Evolutionary conservation across 306 rosid genomes (phyloP), one percentile per base, ranked within the genome.

Genomic region (Alnus rubra): DNA sequence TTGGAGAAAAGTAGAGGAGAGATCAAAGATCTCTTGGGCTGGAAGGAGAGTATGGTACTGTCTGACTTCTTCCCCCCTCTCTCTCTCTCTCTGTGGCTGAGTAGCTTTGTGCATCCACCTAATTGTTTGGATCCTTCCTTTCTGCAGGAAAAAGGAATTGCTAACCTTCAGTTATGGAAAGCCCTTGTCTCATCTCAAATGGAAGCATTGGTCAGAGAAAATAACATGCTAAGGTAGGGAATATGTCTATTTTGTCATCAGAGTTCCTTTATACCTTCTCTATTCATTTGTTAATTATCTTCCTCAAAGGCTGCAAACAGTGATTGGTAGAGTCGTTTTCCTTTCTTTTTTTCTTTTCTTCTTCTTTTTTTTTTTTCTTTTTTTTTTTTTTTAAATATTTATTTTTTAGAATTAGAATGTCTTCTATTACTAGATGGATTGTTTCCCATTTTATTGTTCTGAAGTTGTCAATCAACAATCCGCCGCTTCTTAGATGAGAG

Each of bases 101-200:
- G 68, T 13, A 73, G 35, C 67, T 68, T 45, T 37, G 33, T 56
- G 54, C 63, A 31, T 39, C 51, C 59, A 14, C 76, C 60, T 80
- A 64, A 35, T 30, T 74, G 67, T 52, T 75, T 67, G 75, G 45
- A 69, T 67, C 74, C 56, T 82, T 75, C 60, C 31, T 53, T 69
- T 86, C 83, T 69, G 23, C 75, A 94, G 98, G 90, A 86, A 82
- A 85, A 88, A 73, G 90, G 68, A 76, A 70, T 90, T 53, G 76
- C 86, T 67, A 89, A 88, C 54, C 84, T 88, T 15, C 89, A 81
- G 79, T 84, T 88, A 53, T 94, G 98, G 97, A 94, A 92, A 85
- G 82, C 86, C 39, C 84, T 59, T 73, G 84, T 84, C 70, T 82
- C 87, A 69, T 82, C 88, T 82, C 96, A 89, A 52, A 71, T 94